Evolutionary conservation across 306 rosid species (phyloP), one percentile per base, ranked within the genome.

Genomic region (Dryas drummondii): DNA sequence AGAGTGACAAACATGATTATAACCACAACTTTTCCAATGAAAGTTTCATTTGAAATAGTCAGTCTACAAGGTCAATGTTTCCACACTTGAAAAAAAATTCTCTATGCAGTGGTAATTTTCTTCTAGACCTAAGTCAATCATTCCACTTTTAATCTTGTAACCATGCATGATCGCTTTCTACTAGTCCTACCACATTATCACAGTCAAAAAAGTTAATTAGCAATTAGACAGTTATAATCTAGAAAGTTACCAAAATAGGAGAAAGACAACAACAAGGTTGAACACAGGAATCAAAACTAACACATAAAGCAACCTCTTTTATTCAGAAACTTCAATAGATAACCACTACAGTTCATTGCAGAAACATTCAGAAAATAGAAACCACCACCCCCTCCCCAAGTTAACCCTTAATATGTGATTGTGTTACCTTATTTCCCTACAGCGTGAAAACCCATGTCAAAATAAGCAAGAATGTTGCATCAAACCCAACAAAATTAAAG

Each of bases 71-170:
- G 53, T 48, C 70, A 0, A 27, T 3, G 61, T 54, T 47, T 68
- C 40, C 41, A 5, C 16, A 7, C 27, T 44, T 4, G 46, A 17
- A n/a, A 41, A 22, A 26, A 41, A 9, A 51, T 16, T 1, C 10
- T 5, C 16, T 2, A 17, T 57, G n/a, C 17, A 47, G 10, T 52
- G 50, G 57, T 42, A 49, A 50, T 45, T 48, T 73, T 51, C 40
- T 7, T 8, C 57, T 15, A 26, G 48, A 37, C 80, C 70, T 13
- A 49, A 79, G 52, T 63, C 46, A 13, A 62, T 46, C 15, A 67
- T 42, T 40, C 55, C 72, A 71, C 67, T 53, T n/a, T 4, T 27
- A 54, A 26, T 4, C 13, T 66, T 71, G 32, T 7, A 3, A 9
- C n/a, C 37, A 37, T 8, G 50, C 63, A 9, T 15, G 3, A 60